Evolutionary conservation across 2,329 filamentous ascomycete species (phyloP), one percentile per base, ranked within the genome.

Genomic region (Uncinocarpus reesii): DNA sequence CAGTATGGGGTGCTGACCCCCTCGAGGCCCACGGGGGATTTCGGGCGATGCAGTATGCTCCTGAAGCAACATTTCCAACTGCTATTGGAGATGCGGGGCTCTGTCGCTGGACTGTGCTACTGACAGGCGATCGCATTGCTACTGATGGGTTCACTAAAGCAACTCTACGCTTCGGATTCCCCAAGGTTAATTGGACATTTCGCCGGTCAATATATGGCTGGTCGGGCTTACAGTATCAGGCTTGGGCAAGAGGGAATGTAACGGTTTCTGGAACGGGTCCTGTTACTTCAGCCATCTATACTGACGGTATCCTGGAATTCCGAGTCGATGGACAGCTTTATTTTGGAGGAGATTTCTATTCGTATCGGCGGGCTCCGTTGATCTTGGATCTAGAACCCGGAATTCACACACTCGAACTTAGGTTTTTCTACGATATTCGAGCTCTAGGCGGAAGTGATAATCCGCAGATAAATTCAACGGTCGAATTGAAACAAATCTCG

Each of bases 281-380:
- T 16, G 40, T 56, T 40, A 53, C 57, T 18, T 56, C 75, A 21
- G 59, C 67, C 11, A 52, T 79, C 1, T 69, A 71, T 53, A 70
- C 68, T 1, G 69, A 74, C 50, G 60, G 69, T 21, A 60, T 77
- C 26, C 59, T 78, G 7, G 76, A 80, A 53, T 72, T 71, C 55
- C 73, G 71, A 66, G 54, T 79, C 28, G 71, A 78, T 56, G 68
- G 67, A 38, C 54, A 62, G 29, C 70, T 70, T 21, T 72, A 73
- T 56, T 79, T 78, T 56, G 77, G 77, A 6, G 77, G 76, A 10
- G 77, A 80, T 58, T 73, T 72, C 47, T 80, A 76, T 59, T 64
- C 63, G 8, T 78, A 71, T 56, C 63, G 69, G 3, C 69, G 68
- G 53, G 71, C 71, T 5, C 75, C 77, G 4, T 56, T 71, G 18